These are phyloP conservation scores for Saturnispora sekii DNA, from an alignment of 805 yeast species.

Conservation along the genomic window DNA sequence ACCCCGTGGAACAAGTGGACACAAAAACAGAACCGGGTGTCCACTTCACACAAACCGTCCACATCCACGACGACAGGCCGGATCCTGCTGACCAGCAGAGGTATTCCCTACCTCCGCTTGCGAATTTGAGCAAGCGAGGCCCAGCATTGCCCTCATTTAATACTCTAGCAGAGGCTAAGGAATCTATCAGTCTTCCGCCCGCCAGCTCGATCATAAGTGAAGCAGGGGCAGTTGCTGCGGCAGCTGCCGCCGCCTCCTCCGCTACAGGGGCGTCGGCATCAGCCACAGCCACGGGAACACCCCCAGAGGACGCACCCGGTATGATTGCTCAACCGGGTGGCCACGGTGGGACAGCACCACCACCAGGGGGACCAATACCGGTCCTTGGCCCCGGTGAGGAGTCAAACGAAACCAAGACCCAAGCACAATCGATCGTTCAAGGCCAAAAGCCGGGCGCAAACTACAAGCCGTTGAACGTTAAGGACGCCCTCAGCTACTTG, in stretches of 20 bases:
- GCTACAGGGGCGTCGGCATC: not conserved
- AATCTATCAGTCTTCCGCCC: constrained; percentile 21
- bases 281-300: no score
- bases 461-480: constrained; percentile 82
- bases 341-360: no score
- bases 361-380: no score
- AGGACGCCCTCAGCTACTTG: constrained; percentile 89
- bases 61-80: constrained; percentile 2
- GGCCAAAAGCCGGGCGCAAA: constrained; percentile 23
- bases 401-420: constrained; percentile 5
- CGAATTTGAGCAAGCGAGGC: constrained; percentile 1
- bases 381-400: no score
- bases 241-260: constrained; percentile 3
- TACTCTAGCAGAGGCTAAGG: not conserved
- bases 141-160: no score
- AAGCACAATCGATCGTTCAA: constrained; percentile 5
- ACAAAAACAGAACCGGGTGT: constrained; percentile 6
- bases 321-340: no score
- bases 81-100: not conserved
- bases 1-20: no score
- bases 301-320: no score
- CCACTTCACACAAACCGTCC: constrained; percentile 5
- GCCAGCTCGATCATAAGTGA: constrained; percentile 17
- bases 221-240: constrained; percentile 13
- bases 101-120: constrained; percentile 6